Evolutionary conservation across 768 basidiomycete species (phyloP).

Genomic region (Suillus discolor): DNA sequence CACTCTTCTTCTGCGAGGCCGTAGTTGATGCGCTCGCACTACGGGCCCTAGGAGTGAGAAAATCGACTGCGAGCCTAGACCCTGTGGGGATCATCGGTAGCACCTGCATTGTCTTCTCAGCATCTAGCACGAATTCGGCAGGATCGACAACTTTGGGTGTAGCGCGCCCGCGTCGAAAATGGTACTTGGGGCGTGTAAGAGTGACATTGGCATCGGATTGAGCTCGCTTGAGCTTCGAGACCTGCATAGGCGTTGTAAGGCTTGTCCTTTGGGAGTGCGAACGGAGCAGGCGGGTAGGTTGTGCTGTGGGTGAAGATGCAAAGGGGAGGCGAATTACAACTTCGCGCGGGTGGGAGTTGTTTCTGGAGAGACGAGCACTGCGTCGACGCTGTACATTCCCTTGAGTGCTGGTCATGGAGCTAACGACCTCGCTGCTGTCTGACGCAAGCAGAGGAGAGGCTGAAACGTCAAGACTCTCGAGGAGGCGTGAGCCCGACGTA

Average conservation of each 20-base stretch:
- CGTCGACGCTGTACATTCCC: slow-evolving; percentile 19
- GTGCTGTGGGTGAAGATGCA: slow-evolving; percentile 18
- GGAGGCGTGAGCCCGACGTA: slow-evolving; percentile 19
- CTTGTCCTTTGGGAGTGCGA: slow-evolving; percentile 23
- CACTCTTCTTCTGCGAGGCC: background rate
- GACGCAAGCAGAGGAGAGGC: slow-evolving; percentile 23
- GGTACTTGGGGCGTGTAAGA: background rate
- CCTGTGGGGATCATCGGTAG: background rate
- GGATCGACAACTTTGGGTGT: background rate
- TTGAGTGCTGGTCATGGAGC: background rate
- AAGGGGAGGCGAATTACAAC: slow-evolving; percentile 28
- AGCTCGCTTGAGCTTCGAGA: background rate
- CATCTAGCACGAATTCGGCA: background rate
- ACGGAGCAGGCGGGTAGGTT: slow-evolving; percentile 25
- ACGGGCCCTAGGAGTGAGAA: slow-evolving; percentile 1
- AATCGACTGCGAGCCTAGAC: background rate
- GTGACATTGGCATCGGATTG: slow-evolving; percentile 3
- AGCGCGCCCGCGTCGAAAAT: background rate
- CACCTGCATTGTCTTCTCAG: background rate
- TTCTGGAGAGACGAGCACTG: slow-evolving; percentile 24
- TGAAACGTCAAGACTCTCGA: slow-evolving; percentile 30
- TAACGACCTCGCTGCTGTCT: slow-evolving; percentile 6
- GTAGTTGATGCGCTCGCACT: slow-evolving; percentile 1
- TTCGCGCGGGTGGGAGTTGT: slow-evolving; percentile 14
- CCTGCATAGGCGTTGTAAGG: background rate